Evolutionary conservation across 1,284 basidiomycete genomes (phyloP), one percentile per base, ranked within the genome.

Genomic region (Cryptococcus deneoformans): DNA sequence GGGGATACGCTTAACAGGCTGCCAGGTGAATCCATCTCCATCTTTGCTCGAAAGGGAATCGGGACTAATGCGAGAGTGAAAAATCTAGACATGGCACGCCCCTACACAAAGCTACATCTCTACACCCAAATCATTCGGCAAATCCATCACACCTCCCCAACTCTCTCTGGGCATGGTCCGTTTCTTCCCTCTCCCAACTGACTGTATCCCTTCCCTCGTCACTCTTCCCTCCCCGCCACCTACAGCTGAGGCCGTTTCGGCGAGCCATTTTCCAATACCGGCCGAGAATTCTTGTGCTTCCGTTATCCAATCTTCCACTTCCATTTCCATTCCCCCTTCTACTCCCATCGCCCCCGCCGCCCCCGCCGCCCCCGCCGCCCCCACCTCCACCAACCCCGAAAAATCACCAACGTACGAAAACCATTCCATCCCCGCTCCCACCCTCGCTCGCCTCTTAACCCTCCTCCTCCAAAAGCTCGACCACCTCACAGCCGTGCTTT

Each of bases 1-100:
- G 1, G 94, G 94, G 0, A 65, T 97, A 2, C 79, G 92, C 29
- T 72, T 96, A 45, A 96, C 92, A 1, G 94, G 90, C 1, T 96
- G 91, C 76, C 89, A 92, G 81, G 93, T 92, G 57, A 58, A 84
- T 20, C 20, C 20, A 20, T 20, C 20, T 20, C 20, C 20, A 20
- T 20, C 20, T 20, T 20, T 20, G 20, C 20, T 20, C 20, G 20
- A 20, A 20, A 20, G 20, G 20, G 72, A 6, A 16, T 16, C 48
- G 39, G n/a, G 49, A 16, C 12, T 16, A n/a, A 16, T 50, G 12
- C n/a, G 8, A 5, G 20, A 6, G 45, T 24, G 29, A 43, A 50
- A 51, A 37, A 11, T 29, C 39, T 61, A 92, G 90, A 87, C 93
- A 0, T 89, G 89, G 77, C 84, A 91, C 65, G 82, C 86, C 50